phyloP scores from a whole-genome alignment of 192 early-diverging fungal species.

The Dispira simplex region DNA sequence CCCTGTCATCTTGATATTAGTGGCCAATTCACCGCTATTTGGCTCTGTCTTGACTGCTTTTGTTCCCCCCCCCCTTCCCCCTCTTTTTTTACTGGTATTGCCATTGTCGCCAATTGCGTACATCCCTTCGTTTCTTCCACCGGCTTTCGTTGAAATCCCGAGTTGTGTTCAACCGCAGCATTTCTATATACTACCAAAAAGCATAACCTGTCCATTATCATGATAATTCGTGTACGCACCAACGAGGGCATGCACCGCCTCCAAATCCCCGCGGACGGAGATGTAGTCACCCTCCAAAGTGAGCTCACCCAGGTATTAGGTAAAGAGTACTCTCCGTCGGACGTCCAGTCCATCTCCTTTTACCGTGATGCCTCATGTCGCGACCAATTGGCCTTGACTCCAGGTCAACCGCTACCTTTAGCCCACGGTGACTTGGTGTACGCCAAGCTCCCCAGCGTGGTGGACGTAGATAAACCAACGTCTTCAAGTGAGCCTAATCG shows the following conservation, averaged over 20 bases:
- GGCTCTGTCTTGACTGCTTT: too few relatives aligned
- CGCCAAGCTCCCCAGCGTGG: not conserved
- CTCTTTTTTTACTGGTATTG: too few relatives aligned
- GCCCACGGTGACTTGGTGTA: not conserved
- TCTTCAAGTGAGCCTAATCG: constrained; percentile 2
- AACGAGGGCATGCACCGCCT: constrained; percentile 8
- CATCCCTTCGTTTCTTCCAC: too few relatives aligned
- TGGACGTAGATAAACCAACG: not conserved
- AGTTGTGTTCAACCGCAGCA: too few relatives aligned
- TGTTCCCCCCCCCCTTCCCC: too few relatives aligned
- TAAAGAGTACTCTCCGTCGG: not conserved
- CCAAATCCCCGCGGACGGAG: not conserved
- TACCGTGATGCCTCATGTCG: not conserved
- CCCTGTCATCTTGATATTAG: too few relatives aligned
- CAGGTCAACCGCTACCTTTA: not conserved
- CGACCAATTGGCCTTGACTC: not conserved
- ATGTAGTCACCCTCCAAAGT: not conserved
- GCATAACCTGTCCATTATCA: not conserved
- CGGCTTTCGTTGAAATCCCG: too few relatives aligned
- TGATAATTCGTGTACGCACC: constrained; percentile 5
- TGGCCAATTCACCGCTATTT: too few relatives aligned
- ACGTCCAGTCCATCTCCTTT: not conserved
- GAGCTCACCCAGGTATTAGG: not conserved
- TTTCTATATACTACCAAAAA: too few relatives aligned
- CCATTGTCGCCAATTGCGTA: too few relatives aligned